Evolutionary conservation across 2,329 filamentous ascomycete species (phyloP), one percentile per base, ranked within the genome.

Genomic region (Proliferodiscus dingleyae): DNA sequence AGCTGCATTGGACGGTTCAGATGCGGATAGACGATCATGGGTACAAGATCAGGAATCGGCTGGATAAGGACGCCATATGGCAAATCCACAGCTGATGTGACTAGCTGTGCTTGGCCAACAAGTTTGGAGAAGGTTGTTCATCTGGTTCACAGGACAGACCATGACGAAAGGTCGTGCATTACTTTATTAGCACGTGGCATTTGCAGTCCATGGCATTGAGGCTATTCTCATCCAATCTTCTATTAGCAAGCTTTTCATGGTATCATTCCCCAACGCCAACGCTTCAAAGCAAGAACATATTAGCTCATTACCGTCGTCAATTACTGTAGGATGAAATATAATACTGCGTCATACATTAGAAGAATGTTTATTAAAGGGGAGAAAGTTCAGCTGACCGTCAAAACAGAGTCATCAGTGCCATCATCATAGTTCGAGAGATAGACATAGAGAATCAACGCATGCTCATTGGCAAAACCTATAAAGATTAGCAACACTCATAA

Each of bases 381-480:
- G 29, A 18, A 13, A 19, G 21, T 3, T 8, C 21, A 16, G 67
- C 78, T 65, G 68, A 88, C 85, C 37, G 87, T 91, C 45, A 93
- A 71, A 23, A 90, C 85, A 2, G 83, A 85, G 57, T 88, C 83
- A 19, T 87, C 83, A 1, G 75, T 64, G 2, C 73, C 74, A 59
- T 83, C 81, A 47, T 89, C 85, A 42, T 83, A 81, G 55, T 82
- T 78, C 11, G 83, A 76, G 24, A 93, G 73, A 57, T 89, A 93
- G 2, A 93, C 88, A 61, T 93, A 93, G 21, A 93, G 70, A 32
- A 93, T 88, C 51, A 94, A 65, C 2, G 87, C 87, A 63, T 89
- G 83, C 43, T 87, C 85, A 60, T 93, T 75, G 30, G 82, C 82
- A 65, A 94, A 89, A 63, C 74, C 73, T 77, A 36, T 34, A n/a